These are phyloP conservation scores for Immersiporthe knoxdaviesiana DNA, from an alignment of 2,329 filamentous ascomycete genomes.

Conservation along the genomic window DNA sequence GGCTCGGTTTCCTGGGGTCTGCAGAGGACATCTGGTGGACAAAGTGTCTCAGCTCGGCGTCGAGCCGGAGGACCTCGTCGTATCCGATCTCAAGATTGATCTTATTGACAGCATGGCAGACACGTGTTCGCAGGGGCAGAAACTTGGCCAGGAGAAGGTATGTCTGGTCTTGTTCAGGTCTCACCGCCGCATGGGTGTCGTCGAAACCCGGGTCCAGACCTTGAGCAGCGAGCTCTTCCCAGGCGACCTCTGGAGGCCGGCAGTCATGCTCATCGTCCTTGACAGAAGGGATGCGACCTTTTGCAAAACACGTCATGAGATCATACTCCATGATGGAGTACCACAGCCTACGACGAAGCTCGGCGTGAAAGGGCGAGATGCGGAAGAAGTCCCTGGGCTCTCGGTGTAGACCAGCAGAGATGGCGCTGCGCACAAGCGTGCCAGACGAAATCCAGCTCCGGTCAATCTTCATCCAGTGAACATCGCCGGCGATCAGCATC, in stretches of 20 bases:
- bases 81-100: conserved; percentile 20
- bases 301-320: conserved; percentile 34
- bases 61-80: conserved; percentile 22
- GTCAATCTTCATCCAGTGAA: conserved; percentile 27
- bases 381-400: conserved; percentile 22
- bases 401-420: conserved; percentile 24
- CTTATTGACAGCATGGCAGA: conserved; percentile 21
- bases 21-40: neutral
- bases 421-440: conserved; percentile 21
- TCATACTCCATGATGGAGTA: conserved; percentile 34
- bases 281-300: conserved; percentile 30
- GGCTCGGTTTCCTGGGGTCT: neutral
- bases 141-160: conserved; percentile 12
- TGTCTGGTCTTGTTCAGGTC: too few species aligned
- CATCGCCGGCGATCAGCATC: conserved; percentile 25
- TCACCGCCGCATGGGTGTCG: neutral
- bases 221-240: neutral
- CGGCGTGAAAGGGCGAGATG: conserved; percentile 31
- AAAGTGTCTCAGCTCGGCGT: conserved; percentile 20
- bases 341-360: conserved; percentile 36
- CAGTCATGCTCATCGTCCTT: conserved; percentile 32
- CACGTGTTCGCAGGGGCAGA: conserved; percentile 2
- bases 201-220: neutral
- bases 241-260: neutral
- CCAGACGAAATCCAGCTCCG: conserved; percentile 26